phyloP scores from a whole-genome alignment of 2,329 filamentous ascomycete genomes.

The Myriosclerotinia curreyana region DNA sequence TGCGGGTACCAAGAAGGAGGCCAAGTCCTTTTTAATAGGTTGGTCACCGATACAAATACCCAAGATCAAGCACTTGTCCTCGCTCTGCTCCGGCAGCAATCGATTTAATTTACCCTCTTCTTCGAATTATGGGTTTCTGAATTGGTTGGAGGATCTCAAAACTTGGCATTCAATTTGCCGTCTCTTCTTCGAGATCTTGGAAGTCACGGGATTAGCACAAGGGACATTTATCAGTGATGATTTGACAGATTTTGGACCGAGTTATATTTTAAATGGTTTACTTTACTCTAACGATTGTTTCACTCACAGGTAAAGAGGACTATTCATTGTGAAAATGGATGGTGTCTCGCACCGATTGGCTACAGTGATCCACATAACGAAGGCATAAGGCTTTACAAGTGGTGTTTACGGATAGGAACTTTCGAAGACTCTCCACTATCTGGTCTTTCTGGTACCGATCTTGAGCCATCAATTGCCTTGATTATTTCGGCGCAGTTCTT shows the following conservation, averaged over 20 bases:
- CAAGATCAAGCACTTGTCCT: slow-evolving; percentile 48
- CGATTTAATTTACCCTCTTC: slow-evolving; percentile 42
- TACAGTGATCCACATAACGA: slow-evolving; percentile 30
- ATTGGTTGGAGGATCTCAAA: slow-evolving; percentile 32
- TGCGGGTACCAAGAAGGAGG: slow-evolving; percentile 62
- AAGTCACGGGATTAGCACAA: slow-evolving; percentile 50
- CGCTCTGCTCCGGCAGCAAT: slow-evolving; percentile 36
- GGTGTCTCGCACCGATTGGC: slow-evolving; percentile 27
- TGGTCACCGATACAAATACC: slow-evolving; percentile 69
- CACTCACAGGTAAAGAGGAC: neutral
- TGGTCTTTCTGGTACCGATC: neutral
- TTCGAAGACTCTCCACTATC: neutral
- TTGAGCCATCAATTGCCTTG: slow-evolving; percentile 24
- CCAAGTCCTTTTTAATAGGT: slow-evolving; percentile 52
- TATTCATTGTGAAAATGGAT: neutral
- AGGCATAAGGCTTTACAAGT: slow-evolving; percentile 36
- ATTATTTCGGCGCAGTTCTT: slow-evolving; percentile 29
- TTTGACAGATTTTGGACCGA: neutral
- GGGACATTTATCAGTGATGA: slow-evolving; percentile 42
- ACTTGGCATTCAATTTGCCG: slow-evolving; percentile 46
- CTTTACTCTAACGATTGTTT: neutral
- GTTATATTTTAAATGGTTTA: neutral
- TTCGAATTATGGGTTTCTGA: slow-evolving; percentile 44
- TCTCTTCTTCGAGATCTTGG: slow-evolving; percentile 49
- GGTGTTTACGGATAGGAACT: slow-evolving; percentile 25